Conservation (phyloP, 2,329 filamentous ascomycete genomes). For the Leptoxyphium fumago region DNA sequence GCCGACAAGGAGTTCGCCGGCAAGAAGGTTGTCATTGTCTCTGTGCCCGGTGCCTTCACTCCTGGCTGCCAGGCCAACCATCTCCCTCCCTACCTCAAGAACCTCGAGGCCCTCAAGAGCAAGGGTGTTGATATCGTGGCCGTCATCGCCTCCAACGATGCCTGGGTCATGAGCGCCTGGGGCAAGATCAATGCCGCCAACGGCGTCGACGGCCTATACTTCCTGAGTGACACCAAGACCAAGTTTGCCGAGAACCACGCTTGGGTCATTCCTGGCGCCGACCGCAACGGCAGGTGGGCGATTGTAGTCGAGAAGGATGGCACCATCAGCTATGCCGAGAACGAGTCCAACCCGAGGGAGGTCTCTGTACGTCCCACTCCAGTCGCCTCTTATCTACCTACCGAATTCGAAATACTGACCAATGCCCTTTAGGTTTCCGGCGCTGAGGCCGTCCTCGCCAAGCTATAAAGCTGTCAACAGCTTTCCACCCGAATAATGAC, state of each 20-base stretch:
- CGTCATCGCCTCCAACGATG: slow-evolving; percentile 72
- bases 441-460: slow-evolving; percentile 33
- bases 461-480: slow-evolving; percentile 23
- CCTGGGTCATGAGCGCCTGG: slow-evolving; percentile 58
- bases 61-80: slow-evolving; percentile 73
- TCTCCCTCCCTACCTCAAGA: slow-evolving; percentile 65
- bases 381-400: slow-evolving; percentile 2
- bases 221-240: slow-evolving; percentile 58
- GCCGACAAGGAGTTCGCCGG: slow-evolving; percentile 61
- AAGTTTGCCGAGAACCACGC: slow-evolving; percentile 61
- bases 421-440: slow-evolving; percentile 30
- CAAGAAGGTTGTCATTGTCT: slow-evolving; percentile 59
- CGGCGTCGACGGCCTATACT: slow-evolving; percentile 58
- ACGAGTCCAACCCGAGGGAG: slow-evolving; percentile 42
- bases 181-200: slow-evolving; percentile 73
- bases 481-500: too few relatives aligned
- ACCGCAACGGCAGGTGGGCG: slow-evolving; percentile 65
- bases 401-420: slow-evolving; percentile 8
- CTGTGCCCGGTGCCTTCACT: slow-evolving; percentile 59
- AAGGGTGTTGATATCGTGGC: slow-evolving; percentile 76
- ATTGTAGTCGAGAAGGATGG: slow-evolving; percentile 65
- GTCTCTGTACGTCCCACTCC: slow-evolving; percentile 27
- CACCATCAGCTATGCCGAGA: slow-evolving; percentile 68
- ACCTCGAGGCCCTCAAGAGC: slow-evolving; percentile 52
- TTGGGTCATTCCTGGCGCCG: slow-evolving; percentile 53